Base-by-base conservation (phyloP, 164 flowering plant genomes). In the Chimonanthus praecox region DNA sequence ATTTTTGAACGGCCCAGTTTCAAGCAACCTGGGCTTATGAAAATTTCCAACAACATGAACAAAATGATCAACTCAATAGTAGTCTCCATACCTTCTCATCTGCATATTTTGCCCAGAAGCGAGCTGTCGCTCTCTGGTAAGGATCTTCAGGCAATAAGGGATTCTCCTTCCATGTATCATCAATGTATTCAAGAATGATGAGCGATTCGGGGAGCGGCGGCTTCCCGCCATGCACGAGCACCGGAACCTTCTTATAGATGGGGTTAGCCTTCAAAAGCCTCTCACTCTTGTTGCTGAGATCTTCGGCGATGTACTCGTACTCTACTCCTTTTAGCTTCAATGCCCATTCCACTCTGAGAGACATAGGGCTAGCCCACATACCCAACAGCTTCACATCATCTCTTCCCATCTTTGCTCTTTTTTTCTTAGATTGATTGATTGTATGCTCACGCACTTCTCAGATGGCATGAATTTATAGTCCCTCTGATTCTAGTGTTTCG, bases 181-280 rank as follows among this genome's bases (percentile, higher is more conserved):
- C 79, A 3, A 79, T 77, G 77, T 82, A 82, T 73, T 79, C 76
- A 7, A 79, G 72, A 9, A 81, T 81, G 20, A 82, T 72, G 3
- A 77, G 75, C 11, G 80, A 82, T 67, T 82, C 79, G 0, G 71
- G 33, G 47, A 66, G n/a, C 3, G 79, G 67, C 49, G 83, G 75
- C 68, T 18, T 75, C 7, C 68, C 80, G 0, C 75, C 64, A 62
- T 82, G 84, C 15, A 79, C 68, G 5, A 74, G 71, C 47, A 70
- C 72, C 2, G 72, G 72, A 15, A 70, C 62, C 64, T 48, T 69
- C 71, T 70, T 70, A 16, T 54, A 33, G 46, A 70, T 58, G 50
- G 72, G 72, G 46, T 70, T 70, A 44, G 51, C 51, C 62, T 51
- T 70, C 47, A 70, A 33, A 4, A 70, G 62, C 47, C 50, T 18